Evolutionary conservation across 805 yeast species (phyloP).

Genomic region (Candida stauntonica): DNA sequence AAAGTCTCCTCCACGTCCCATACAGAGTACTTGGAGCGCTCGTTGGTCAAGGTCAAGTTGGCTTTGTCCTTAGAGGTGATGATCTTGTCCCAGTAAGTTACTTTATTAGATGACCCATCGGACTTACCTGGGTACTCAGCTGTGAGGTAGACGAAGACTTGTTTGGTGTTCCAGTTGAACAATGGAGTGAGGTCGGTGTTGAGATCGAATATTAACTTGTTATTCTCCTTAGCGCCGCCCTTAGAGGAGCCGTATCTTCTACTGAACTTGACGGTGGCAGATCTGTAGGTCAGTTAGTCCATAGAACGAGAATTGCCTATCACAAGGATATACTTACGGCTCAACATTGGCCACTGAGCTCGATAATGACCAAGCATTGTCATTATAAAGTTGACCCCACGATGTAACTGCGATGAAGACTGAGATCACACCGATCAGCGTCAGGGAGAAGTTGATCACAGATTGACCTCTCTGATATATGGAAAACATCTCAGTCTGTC

Average conservation of each 20-base stretch:
- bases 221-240: conserved; percentile 72
- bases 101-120: conserved; percentile 48
- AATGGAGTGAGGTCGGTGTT: conserved; percentile 70
- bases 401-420: conserved; percentile 46
- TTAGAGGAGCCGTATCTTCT: conserved; percentile 64
- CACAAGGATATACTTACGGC: conserved; percentile 25
- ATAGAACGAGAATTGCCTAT: too few species aligned
- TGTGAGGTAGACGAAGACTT: conserved; percentile 85
- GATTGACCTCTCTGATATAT: conserved; percentile 43
- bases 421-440: conserved; percentile 45
- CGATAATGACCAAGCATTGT: conserved; percentile 41
- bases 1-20: conserved; percentile 73
- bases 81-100: conserved; percentile 90
- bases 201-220: conserved; percentile 67
- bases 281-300: too few species aligned
- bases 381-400: conserved; percentile 41
- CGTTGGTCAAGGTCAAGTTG: conserved; percentile 43
- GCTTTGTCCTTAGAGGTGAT: conserved; percentile 59
- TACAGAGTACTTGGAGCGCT: conserved; percentile 71
- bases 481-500: conserved; percentile 38
- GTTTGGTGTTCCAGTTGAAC: conserved; percentile 97
- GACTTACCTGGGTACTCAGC: conserved; percentile 61
- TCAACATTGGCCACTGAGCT: conserved; percentile 34
- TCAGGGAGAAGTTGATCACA: conserved; percentile 48
- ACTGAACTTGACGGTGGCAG: conserved; percentile 46